Evolutionary conservation across 1,284 basidiomycete genomes (phyloP).

Genomic region (Pseudozyma flocculosa): DNA sequence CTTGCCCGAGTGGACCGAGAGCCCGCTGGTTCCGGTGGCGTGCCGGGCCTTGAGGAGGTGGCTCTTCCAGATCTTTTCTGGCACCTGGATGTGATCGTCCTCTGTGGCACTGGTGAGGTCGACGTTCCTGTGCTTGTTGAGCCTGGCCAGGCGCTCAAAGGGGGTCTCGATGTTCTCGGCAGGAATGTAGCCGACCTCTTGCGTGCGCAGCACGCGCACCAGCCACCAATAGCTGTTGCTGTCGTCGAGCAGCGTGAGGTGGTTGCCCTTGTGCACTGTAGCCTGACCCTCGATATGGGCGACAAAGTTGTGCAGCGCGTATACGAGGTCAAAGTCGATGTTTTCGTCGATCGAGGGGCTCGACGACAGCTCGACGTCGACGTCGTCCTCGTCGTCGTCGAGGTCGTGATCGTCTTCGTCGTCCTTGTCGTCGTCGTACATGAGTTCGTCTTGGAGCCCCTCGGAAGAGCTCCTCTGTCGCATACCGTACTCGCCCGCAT

Average conservation of each 20-base stretch:
- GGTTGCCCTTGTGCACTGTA: slow-evolving; percentile 57
- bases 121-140: slow-evolving; percentile 97
- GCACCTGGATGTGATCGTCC: slow-evolving; percentile 54
- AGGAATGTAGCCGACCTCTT: slow-evolving; percentile 99
- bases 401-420: slow-evolving; percentile 43
- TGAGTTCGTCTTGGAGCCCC: slow-evolving; percentile 12
- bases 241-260: slow-evolving; percentile 56
- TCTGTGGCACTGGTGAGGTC: slow-evolving; percentile 63
- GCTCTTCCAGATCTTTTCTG: slow-evolving; percentile 37
- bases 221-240: slow-evolving; percentile 59
- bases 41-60: slow-evolving; percentile 52
- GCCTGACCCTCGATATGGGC: slow-evolving; percentile 57
- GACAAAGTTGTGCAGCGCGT: slow-evolving; percentile 57
- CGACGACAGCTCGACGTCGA: slow-evolving; percentile 54
- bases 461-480: background rate
- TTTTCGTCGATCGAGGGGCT: slow-evolving; percentile 58
- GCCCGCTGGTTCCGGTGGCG: slow-evolving; percentile 24
- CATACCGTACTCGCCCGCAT: slow-evolving; percentile 10
- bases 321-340: slow-evolving; percentile 58
- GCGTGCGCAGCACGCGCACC: slow-evolving; percentile 60
- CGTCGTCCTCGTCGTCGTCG: slow-evolving; percentile 48
- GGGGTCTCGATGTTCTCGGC: slow-evolving; percentile 99
- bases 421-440: slow-evolving; percentile 20
- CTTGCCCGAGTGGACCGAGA: slow-evolving; percentile 53
- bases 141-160: slow-evolving; percentile 86